Conservation (phyloP, 169 alveolate genomes). For the Eimeria sp. region DNA sequence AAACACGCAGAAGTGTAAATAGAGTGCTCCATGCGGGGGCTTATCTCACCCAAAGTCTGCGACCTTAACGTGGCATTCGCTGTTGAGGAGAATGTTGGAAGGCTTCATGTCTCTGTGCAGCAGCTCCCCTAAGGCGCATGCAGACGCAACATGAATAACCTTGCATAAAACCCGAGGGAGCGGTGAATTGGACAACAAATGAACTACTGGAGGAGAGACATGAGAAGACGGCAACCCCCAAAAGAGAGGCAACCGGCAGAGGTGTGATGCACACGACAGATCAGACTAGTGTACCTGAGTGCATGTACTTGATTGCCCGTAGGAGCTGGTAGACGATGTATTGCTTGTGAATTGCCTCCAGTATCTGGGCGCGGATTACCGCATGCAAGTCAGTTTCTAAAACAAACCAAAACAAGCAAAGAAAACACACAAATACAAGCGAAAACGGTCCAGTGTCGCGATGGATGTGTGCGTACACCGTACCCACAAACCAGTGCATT, state of each 20-base stretch:
- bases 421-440: neutral
- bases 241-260: neutral
- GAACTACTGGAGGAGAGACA: neutral
- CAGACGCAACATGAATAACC: neutral
- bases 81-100: slow-evolving; percentile 97
- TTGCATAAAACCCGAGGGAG: neutral
- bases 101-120: slow-evolving; percentile 99
- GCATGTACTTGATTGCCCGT: slow-evolving; percentile 95
- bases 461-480: slow-evolving; percentile 6
- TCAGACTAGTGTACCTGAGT: slow-evolving; percentile 88
- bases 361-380: slow-evolving; percentile 98
- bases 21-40: no score
- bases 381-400: slow-evolving; percentile 98
- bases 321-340: slow-evolving; percentile 93
- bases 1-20: no score
- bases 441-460: neutral
- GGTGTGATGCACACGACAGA: neutral
- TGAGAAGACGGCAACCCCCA: no score
- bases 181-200: neutral
- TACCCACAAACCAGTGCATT: neutral
- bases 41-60: slow-evolving; percentile 97
- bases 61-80: slow-evolving; percentile 98
- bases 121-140: slow-evolving; percentile 93
- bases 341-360: slow-evolving; percentile 96
- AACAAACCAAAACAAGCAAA: neutral